Evolutionary conservation across 2,329 filamentous ascomycete species (phyloP).

Genomic region (Trichocomaceae sp.): DNA sequence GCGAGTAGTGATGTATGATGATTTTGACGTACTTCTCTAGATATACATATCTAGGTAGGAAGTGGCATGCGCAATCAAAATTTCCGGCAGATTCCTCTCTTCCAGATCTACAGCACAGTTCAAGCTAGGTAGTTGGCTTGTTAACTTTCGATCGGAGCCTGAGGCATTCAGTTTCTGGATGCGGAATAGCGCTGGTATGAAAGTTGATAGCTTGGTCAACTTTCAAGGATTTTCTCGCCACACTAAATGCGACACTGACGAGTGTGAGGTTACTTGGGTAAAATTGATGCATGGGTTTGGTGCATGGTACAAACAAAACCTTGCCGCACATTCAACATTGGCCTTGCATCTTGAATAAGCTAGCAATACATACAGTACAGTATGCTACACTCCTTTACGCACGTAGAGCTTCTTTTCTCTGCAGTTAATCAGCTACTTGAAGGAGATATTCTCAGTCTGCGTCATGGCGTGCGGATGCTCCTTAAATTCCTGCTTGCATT

Average conservation of each 20-base stretch:
- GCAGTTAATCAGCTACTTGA: not conserved
- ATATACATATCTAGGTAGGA: no score
- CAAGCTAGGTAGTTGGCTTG: no score
- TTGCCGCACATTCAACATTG: not conserved
- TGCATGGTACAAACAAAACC: no score
- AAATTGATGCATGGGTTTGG: not conserved
- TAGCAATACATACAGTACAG: not conserved
- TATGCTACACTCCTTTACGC: not conserved
- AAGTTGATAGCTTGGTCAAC: not conserved
- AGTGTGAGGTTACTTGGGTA: not conserved
- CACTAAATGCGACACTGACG: not conserved
- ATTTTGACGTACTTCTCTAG: no score
- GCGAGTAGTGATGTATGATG: no score
- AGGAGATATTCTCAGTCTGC: not conserved
- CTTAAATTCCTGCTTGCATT: slow-evolving; percentile 5
- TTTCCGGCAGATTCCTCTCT: no score
- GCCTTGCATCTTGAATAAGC: not conserved
- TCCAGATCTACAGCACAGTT: no score
- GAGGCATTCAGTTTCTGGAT: not conserved
- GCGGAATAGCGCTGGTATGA: not conserved
- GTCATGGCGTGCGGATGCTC: not conserved
- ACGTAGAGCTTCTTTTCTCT: not conserved
- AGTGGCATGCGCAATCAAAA: no score
- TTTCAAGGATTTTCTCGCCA: not conserved
- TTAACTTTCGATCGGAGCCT: not conserved